Base-by-base conservation (phyloP, 306 rosid species). In the Ormosia semicastrata region DNA sequence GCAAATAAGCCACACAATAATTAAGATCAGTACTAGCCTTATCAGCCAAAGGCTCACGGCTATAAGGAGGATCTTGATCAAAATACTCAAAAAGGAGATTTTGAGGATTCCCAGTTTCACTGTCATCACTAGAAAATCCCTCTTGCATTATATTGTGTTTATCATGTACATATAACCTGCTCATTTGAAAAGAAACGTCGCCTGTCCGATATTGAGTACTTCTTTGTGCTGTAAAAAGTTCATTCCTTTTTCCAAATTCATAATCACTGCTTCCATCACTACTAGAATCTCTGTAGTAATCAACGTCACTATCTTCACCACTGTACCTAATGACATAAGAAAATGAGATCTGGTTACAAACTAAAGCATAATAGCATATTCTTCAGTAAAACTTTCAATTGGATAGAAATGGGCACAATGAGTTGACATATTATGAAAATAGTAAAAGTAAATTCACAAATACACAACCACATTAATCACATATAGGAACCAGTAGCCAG, bases 1-100 rank as follows among this genome's bases (percentile, higher is more conserved):
- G 49, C 64, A 86, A 72, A 53, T 13, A 60, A 71, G 80, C 41
- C 41, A 76, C 54, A 47, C 2, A 47, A 50, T 8, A 83, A 67
- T 32, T 54, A 76, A 69, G 78, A 85, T 30, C 64, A 65, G 6
- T 71, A 85, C 90, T 86, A 36, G 60, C 98, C 94, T 91, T 95
- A 89, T 93, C 94, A 62, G 95, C 85, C 83, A 95, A 77, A 8
- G 98, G 98, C 73, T 84, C 94, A 29, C 98, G 98, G 86, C 90
- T 77, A 85, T 91, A 91, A 40, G 98, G 98, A 84, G 84, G 91
- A 77, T 88, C 85, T 24, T 77, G 94, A 86, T 91, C 95, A 41
- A 95, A 90, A 87, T 82, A 95, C 90, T 93, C 93, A 77, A 89
- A 95, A 73, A 93, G 83, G 65, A 47, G 84, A 84, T 89, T 88